Percentiles rank a stretch among this genome's conserved stretches.
Evolutionary conservation across 345 rosid species (phyloP).

Genomic region (Iberis pinnata): DNA sequence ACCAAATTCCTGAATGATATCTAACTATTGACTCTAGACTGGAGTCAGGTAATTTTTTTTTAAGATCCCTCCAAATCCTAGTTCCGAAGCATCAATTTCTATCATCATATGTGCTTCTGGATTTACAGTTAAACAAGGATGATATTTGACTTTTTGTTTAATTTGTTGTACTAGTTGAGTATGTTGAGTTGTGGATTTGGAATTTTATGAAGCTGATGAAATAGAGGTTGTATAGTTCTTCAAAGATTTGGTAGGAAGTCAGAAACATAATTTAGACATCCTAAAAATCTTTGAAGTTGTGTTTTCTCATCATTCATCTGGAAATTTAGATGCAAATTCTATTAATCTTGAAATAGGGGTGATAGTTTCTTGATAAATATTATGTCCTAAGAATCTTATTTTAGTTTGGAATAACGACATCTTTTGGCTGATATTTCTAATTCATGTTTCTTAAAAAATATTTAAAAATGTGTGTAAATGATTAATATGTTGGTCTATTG

Average conservation of each 20-base stretch:
- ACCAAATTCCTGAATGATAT: too few relatives aligned
- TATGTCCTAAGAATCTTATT: not conserved
- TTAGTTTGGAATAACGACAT: not conserved
- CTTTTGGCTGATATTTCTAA: not conserved
- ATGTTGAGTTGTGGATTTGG: not conserved
- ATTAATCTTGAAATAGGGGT: not conserved
- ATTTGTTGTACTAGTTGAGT: too few relatives aligned
- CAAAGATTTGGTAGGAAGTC: not conserved
- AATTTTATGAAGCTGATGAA: not conserved
- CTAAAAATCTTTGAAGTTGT: not conserved
- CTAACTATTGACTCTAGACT: too few relatives aligned
- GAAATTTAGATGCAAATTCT: not conserved
- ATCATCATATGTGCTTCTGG: too few relatives aligned
- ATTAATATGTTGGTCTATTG: not conserved
- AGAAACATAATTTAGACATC: not conserved
- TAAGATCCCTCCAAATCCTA: too few relatives aligned
- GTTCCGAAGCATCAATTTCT: too few relatives aligned
- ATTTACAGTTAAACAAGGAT: too few relatives aligned
- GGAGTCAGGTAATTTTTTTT: too few relatives aligned
- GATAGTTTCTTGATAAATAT: not conserved
- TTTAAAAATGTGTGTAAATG: not conserved
- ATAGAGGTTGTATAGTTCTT: not conserved
- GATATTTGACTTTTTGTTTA: too few relatives aligned
- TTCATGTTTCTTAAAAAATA: not conserved
- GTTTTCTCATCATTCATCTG: not conserved